Base-by-base conservation (phyloP, 345 rosid species). In the Ricinus communis region DNA sequence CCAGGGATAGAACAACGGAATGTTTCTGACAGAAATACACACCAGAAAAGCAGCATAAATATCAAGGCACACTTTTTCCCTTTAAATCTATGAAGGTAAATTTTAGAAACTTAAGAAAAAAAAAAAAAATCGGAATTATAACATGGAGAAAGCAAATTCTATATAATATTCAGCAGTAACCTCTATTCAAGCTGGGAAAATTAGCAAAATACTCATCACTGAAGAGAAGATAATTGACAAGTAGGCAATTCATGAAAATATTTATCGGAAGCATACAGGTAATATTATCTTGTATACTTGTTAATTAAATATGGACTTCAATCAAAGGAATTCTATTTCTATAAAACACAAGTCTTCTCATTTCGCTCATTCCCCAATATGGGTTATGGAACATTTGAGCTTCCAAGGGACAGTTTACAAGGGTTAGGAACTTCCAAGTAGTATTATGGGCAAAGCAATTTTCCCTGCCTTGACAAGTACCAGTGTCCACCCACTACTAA, bases 141-240 rank as follows among this genome's bases (percentile, higher is more conserved):
- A 0, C 22, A 28, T 49, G 50, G 41, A 65, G 28, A 22, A 63
- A 43, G 56, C 28, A 43, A 33, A 47, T 18, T 49, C 27, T 28
- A 3, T 21, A 38, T 36, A 60, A 70, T 70, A 70, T 68, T 43
- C 8, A 67, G 38, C 33, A 56, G 57, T 1, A 19, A 33, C 56
- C 49, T 46, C 45, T 21, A 59, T 2, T 13, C 27, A 11, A 18
- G 47, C 22, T 19, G 25, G 12, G 21, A 14, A 46, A 28, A 28
- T 45, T 21, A 41, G 31, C 47, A 46, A n/a, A 8, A 53, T 68
- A 51, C 30, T 53, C 13, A 53, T 68, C 27, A 54, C 47, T 12
- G 8, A 43, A 43, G 47, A 43, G 47, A 43, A 43, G 43, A 38
- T 38, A 38, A 38, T 5, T 50, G 54, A 50, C n/a, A 5, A 15